Conservation (phyloP, 371 early-diverging fungal species). For the Chytridiales sp. region DNA sequence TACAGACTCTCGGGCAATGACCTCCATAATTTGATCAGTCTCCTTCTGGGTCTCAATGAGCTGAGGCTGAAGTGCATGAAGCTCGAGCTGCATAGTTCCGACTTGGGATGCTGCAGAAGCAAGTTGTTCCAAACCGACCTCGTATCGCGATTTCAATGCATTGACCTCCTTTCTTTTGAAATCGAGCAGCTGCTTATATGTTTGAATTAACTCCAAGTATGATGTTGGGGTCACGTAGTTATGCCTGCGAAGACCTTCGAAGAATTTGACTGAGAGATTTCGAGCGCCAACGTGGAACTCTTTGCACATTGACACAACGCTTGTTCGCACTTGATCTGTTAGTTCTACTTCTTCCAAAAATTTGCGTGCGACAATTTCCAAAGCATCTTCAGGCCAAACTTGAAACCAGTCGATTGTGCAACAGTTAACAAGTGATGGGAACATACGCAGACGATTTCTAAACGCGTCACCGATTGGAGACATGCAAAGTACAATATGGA, state of each 20-base stretch:
- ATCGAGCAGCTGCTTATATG: constrained; percentile 51
- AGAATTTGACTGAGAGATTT: constrained; percentile 43
- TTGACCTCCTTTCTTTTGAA: constrained; percentile 50
- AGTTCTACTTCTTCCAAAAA: constrained; percentile 56
- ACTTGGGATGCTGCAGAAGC: constrained; percentile 54
- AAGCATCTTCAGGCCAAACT: constrained; percentile 61
- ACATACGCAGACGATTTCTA: constrained; percentile 54
- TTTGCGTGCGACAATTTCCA: constrained; percentile 52
- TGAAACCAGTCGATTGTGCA: constrained; percentile 65
- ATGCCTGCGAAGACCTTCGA: constrained; percentile 43
- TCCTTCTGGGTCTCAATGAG: constrained; percentile 54
- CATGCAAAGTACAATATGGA: constrained; percentile 59
- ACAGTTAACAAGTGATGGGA: constrained; percentile 57
- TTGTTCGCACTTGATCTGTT: constrained; percentile 32
- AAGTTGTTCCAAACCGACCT: constrained; percentile 54
- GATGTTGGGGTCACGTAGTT: constrained; percentile 58
- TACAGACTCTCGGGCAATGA: constrained; percentile 50
- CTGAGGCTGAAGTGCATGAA: constrained; percentile 54
- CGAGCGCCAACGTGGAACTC: constrained; percentile 49
- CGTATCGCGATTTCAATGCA: constrained; percentile 48
- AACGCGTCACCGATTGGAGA: constrained; percentile 61
- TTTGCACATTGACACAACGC: constrained; percentile 53
- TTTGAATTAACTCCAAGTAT: constrained; percentile 55
- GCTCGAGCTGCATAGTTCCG: constrained; percentile 52
- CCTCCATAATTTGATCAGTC: constrained; percentile 53